Base-by-base conservation (phyloP, 306 rosid genomes). In the Lathyrus tuberosus region DNA sequence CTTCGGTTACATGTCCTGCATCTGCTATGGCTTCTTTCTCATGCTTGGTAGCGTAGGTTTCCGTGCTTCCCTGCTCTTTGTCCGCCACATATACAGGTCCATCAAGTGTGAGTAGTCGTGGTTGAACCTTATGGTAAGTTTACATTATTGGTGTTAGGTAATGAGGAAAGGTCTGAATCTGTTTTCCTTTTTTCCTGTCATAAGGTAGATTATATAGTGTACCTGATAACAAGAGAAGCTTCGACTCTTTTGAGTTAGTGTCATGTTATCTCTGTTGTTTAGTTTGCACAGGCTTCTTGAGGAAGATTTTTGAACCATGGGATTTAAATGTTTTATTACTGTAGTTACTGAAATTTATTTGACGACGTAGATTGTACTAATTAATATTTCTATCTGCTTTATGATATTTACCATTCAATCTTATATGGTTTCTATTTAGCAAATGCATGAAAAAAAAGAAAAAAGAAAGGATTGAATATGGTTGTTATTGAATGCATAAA, bases 1-100 rank as follows among this genome's bases (percentile, higher is more conserved):
- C 94, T 93, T 93, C 3, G 98, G 98, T 16, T 93, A 93, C 86
- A 93, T 93, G 98, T 93, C 93, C 40, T 93, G 98, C 91, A 90
- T 93, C 83, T 93, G 98, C 87, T 93, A 90, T 71, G 98, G 96
- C 63, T 93, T 93, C 88, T 93, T 93, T 61, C 96, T 93, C 74
- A 90, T 93, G 98, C 98, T 93, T 10, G 98, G 98, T 49, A 82
- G 86, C 4, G 85, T 93, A 7, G 98, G 98, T 62, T 93, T 93
- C 51, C 96, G 98, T 10, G 96, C 98, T 15, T 86, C 96, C 24
- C 69, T 93, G 77, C 81, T 93, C 79, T 93, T 93, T 81, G 96
- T 93, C 68, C 93, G 96, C 51, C 98, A 93, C 69, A 93, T 93
- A 67, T 93, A 93, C 87, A 81, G 90, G 85, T 93, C 98, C 75